Evolutionary conservation across 1,284 basidiomycete genomes (phyloP), one percentile per base, ranked within the genome.

Genomic region (Bondarzewia mesenterica): DNA sequence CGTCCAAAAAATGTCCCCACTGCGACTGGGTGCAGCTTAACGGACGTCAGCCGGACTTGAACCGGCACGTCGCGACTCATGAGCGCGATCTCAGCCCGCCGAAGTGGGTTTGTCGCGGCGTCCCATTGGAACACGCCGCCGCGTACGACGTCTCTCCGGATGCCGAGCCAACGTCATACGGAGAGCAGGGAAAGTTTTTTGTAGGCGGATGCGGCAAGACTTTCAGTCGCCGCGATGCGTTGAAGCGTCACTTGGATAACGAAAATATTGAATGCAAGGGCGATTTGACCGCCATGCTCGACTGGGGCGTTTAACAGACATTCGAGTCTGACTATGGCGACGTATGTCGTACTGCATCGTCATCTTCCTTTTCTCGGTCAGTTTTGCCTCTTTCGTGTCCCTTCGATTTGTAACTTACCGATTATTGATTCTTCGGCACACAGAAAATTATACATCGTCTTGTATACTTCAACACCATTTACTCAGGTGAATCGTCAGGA

Each of bases 161-260:
- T 27, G 49, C 42, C 48, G 10, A 35, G 15, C 46, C 52, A 50
- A 54, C 4, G 46, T 52, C 23, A 50, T 42, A 8, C 27, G 26
- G 35, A 42, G 29, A 32, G 29, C 10, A 10, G n/a, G 38, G 16
- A 18, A 16, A 18, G 8, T 10, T 40, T 12, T 18, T 58, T 47
- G 52, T 58, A 15, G 62, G 62, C n/a, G 62, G 61, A 1, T 63
- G 62, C 46, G 52, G 54, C 20, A 52, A 48, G 42, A 43, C 44
- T 20, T 63, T 63, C 49, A 57, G 54, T 27, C 47, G 62, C 40
- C 51, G 52, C 52, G 62, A 63, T 43, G 60, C 62, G 36, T 54
- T 63, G 25, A 58, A 58, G 50, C 49, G 62, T 18, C 62, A 63
- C 42, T 51, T 60, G 47, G 42, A 54, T 22, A 58, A 57, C 46